Percentiles rank a stretch among this genome's conserved stretches.
Evolutionary conservation across 139 green algal species (phyloP).

Genomic region (Chlorella sp.): DNA sequence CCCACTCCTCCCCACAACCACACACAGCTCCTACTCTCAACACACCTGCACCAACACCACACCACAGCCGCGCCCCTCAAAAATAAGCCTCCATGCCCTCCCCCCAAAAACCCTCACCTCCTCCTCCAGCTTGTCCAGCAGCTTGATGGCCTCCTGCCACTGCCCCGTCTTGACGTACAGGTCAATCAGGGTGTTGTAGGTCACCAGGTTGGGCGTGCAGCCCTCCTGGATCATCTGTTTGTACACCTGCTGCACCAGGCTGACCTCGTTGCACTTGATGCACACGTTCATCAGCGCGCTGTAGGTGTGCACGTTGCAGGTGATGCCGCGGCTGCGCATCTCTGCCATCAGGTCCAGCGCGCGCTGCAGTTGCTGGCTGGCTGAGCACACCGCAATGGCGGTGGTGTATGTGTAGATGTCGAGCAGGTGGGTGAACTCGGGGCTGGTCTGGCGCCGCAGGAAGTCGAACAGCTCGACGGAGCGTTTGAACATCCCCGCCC

Average conservation of each 20-base stretch:
- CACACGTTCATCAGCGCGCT: conserved; percentile 72
- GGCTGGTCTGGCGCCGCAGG: conserved; percentile 48
- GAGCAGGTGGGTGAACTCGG: conserved; percentile 55
- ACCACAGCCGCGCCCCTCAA: too few relatives aligned
- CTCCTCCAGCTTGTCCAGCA: conserved; percentile 61
- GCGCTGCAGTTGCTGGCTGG: conserved; percentile 56
- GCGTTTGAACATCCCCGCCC: conserved; percentile 41
- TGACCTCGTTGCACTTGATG: conserved; percentile 65
- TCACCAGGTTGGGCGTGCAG: conserved; percentile 63
- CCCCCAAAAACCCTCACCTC: too few relatives aligned
- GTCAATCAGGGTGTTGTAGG: conserved; percentile 75
- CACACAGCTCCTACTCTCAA: too few relatives aligned
- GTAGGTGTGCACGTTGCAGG: conserved; percentile 71
- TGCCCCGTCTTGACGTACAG: conserved; percentile 51
- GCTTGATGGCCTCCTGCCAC: conserved; percentile 49
- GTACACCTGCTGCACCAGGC: conserved; percentile 62
- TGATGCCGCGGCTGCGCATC: conserved; percentile 55
- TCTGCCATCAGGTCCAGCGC: conserved; percentile 69
- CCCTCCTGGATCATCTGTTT: conserved; percentile 59
- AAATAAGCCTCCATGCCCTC: too few relatives aligned
- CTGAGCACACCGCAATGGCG: conserved; percentile 63
- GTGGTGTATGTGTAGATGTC: conserved; percentile 90
- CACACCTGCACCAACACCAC: too few relatives aligned
- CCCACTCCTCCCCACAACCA: too few relatives aligned
- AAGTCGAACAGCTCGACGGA: conserved; percentile 80